Evolutionary conservation across 129 eudicot genomes (phyloP).

Genomic region (Logfia minima): DNA sequence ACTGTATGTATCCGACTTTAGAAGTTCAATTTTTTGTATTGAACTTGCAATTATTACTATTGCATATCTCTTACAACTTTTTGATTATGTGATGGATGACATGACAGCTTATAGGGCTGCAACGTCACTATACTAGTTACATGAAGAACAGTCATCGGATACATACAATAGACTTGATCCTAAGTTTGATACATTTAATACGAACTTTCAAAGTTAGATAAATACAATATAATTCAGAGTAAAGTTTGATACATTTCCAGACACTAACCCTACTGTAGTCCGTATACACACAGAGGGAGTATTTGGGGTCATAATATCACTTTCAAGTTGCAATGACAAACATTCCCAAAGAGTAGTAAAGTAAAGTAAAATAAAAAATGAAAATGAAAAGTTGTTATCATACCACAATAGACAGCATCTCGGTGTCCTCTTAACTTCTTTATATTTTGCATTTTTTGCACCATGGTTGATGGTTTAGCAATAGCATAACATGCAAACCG

Average conservation of each 20-base stretch:
- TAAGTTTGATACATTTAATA: background rate
- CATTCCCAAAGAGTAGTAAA: background rate
- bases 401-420: constrained; percentile 99
- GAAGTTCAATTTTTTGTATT: too few species aligned
- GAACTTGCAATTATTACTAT: too few species aligned
- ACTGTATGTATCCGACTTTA: too few species aligned
- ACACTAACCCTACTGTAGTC: background rate
- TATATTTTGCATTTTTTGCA: constrained; percentile 86
- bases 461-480: constrained; percentile 91
- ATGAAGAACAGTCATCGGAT: too few species aligned
- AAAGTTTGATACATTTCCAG: background rate
- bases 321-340: background rate
- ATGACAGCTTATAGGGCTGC: background rate
- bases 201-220: background rate
- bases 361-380: background rate
- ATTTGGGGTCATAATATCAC: background rate
- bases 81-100: background rate
- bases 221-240: background rate
- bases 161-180: too few species aligned
- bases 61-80: too few species aligned
- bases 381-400: constrained; percentile 2
- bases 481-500: constrained; percentile 84
- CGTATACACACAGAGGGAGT: background rate
- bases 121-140: background rate
- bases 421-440: constrained; percentile 93